Conservation (phyloP, 768 basidiomycete species). For the Crucibulum laeve region DNA sequence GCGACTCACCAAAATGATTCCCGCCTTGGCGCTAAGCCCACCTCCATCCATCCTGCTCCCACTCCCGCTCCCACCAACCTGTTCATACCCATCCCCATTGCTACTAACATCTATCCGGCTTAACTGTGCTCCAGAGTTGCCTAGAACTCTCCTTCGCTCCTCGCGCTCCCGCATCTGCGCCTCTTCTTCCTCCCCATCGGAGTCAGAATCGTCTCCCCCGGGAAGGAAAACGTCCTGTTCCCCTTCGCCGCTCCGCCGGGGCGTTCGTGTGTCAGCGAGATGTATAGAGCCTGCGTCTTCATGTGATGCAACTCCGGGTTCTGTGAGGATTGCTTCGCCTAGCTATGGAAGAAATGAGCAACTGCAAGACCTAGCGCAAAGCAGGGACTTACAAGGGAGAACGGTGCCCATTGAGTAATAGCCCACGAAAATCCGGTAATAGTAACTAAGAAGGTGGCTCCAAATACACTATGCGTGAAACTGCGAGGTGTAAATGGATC, state of each 20-base stretch:
- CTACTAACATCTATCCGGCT: constrained; percentile 30
- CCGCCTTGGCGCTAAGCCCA: constrained; percentile 76
- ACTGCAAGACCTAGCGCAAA: not conserved
- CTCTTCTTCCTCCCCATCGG: constrained; percentile 20
- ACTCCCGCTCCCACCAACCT: constrained; percentile 8
- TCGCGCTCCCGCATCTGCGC: constrained; percentile 15
- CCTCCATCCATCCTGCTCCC: constrained; percentile 10
- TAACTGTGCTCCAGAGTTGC: constrained; percentile 42
- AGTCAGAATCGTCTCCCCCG: constrained; percentile 22
- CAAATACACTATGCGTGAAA: constrained; percentile 62
- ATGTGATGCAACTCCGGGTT: constrained; percentile 30
- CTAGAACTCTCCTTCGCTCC: constrained; percentile 24
- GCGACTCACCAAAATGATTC: constrained; percentile 72
- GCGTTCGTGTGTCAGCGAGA: constrained; percentile 40
- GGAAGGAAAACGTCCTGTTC: constrained; percentile 26
- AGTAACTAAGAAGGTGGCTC: constrained; percentile 73
- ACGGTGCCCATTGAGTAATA: constrained; percentile 89
- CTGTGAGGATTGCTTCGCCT: constrained; percentile 80
- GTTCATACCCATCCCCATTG: constrained; percentile 24
- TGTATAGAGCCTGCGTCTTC: constrained; percentile 34
- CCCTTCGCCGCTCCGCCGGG: constrained; percentile 15
- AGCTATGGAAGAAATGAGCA: not conserved
- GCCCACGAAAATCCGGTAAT: constrained; percentile 92
- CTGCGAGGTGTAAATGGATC: constrained; percentile 30
- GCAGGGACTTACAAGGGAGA: constrained; percentile 62